Evolutionary conservation across 108 stramenopile genomes (phyloP).

Genomic region (Cyclostephanos invisitatus): DNA sequence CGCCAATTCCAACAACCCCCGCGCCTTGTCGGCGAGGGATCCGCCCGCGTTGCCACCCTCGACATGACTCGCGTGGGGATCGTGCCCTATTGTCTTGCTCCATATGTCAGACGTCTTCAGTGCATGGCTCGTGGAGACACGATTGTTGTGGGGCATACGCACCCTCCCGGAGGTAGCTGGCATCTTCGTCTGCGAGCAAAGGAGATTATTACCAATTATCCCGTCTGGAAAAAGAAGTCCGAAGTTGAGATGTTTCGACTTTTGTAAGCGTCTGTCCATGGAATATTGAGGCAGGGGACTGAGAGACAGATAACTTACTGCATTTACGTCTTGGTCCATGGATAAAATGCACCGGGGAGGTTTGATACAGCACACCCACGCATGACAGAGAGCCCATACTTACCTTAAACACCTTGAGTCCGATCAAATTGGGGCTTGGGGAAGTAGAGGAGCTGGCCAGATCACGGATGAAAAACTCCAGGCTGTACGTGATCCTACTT

Average conservation of each 20-base stretch:
- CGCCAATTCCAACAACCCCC: slow-evolving; percentile 74
- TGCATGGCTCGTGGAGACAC: slow-evolving; percentile 72
- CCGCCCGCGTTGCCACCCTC: slow-evolving; percentile 38
- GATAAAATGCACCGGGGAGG: background rate
- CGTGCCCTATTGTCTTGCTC: slow-evolving; percentile 83
- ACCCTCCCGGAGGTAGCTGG: slow-evolving; percentile 17
- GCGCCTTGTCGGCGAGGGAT: slow-evolving; percentile 61
- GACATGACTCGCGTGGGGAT: slow-evolving; percentile 64
- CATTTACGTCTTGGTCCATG: too few species aligned
- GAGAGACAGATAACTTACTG: too few species aligned
- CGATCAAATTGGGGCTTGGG: too few species aligned
- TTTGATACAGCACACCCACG: background rate
- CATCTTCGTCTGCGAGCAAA: background rate
- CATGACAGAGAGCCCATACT: background rate
- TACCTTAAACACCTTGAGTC: background rate
- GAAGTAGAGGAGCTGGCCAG: background rate
- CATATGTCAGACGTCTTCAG: slow-evolving; percentile 80
- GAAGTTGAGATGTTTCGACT: too few species aligned
- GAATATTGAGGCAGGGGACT: too few species aligned
- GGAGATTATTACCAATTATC: too few species aligned
- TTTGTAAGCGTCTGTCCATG: too few species aligned
- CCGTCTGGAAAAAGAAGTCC: too few species aligned
- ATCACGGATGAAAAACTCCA: background rate
- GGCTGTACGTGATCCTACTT: too few species aligned
- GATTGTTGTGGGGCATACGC: slow-evolving; percentile 92